phyloP scores from a whole-genome alignment of 208 protist genomes.

The Tritrichomonas foetus region DNA sequence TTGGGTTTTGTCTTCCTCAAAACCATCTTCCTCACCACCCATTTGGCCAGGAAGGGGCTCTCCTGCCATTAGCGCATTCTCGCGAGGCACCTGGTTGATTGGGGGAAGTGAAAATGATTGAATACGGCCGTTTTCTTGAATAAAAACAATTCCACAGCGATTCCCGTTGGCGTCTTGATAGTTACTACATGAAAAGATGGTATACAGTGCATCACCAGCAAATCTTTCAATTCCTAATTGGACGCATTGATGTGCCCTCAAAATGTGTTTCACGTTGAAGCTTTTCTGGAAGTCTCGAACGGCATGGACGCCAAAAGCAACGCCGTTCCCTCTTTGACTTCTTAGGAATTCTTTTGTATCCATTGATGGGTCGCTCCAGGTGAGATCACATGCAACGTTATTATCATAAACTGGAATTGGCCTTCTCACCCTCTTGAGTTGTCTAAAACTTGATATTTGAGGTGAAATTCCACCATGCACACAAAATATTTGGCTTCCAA shows the following conservation, averaged over 20 bases:
- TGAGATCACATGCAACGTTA: not conserved
- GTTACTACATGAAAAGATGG: not conserved
- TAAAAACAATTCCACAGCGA: not conserved
- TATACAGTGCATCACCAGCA: not conserved
- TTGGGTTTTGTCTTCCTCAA: too few species aligned
- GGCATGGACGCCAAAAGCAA: not conserved
- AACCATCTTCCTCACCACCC: too few species aligned
- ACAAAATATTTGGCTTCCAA: not conserved
- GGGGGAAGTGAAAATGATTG: not conserved
- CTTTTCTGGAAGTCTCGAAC: not conserved
- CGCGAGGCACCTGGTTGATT: not conserved
- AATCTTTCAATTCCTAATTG: not conserved
- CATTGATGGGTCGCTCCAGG: not conserved
- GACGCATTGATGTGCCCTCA: not conserved
- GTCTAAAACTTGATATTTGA: not conserved
- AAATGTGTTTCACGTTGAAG: not conserved
- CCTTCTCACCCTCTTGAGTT: not conserved
- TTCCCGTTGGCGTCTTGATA: not conserved
- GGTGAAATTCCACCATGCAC: constrained; percentile 20
- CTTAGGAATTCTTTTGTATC: not conserved
- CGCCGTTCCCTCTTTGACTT: not conserved
- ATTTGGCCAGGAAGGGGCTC: not conserved
- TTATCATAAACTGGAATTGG: not conserved
- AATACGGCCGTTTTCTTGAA: not conserved
- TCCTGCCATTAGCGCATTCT: not conserved